Percentiles rank a stretch among this genome's conserved stretches.
These are phyloP conservation scores for Candolleomyces aberdarensis DNA, from an alignment of 768 basidiomycete genomes.

Conservation along the genomic window DNA sequence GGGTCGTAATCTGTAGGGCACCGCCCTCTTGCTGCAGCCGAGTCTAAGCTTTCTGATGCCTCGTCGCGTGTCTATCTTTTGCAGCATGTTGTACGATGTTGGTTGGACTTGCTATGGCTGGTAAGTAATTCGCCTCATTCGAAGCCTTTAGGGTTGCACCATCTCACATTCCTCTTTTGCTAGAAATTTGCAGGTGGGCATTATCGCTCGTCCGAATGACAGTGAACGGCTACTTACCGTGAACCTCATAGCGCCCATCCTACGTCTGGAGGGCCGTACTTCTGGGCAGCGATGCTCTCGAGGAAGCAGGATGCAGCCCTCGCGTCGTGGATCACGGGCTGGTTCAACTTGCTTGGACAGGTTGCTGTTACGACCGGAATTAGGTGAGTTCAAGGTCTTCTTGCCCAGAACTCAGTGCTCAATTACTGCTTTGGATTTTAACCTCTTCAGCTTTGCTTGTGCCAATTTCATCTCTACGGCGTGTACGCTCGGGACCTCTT, in stretches of 20 bases:
- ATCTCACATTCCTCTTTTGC: background rate
- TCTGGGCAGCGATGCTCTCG: conserved; percentile 79
- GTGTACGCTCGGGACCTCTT: conserved; percentile 56
- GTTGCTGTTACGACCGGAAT: conserved; percentile 78
- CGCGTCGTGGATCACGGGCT: conserved; percentile 74
- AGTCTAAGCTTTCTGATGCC: background rate
- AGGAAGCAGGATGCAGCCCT: conserved; percentile 53
- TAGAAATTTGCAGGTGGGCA: conserved; percentile 48
- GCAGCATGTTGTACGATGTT: conserved; percentile 65
- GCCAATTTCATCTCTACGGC: conserved; percentile 68
- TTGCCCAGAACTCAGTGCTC: conserved; percentile 35
- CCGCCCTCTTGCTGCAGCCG: background rate
- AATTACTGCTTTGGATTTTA: background rate
- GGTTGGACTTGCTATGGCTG: conserved; percentile 76
- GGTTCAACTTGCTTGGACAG: conserved; percentile 74
- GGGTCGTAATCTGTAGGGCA: conserved; percentile 58
- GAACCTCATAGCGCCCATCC: conserved; percentile 52
- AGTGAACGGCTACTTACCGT: background rate
- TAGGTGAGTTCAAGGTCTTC: conserved; percentile 46
- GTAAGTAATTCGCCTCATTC: conserved; percentile 26
- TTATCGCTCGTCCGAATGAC: background rate
- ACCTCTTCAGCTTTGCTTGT: conserved; percentile 49
- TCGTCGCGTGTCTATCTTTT: background rate
- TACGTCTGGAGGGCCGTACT: conserved; percentile 73
- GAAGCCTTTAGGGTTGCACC: background rate